These are phyloP conservation scores for Fusarium sp. DNA, from an alignment of 2,329 filamentous ascomycete genomes.

Conservation along the genomic window DNA sequence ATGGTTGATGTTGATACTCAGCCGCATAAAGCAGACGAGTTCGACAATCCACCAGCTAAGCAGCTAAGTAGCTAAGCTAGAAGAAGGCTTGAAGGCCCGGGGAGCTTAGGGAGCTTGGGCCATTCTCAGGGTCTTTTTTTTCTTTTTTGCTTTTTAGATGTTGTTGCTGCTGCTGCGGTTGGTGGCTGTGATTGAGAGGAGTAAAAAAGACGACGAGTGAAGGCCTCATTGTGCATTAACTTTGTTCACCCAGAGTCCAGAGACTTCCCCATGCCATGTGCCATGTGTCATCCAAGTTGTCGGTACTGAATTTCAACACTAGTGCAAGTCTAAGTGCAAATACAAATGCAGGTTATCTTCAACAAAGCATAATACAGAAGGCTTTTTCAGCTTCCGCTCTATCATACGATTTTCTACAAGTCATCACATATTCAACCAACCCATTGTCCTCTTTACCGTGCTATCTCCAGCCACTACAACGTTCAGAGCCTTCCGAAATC, in stretches of 20 bases:
- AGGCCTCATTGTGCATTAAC: not conserved
- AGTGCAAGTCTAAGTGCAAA: not conserved
- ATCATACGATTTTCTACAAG: not conserved
- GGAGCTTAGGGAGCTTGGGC: conserved; percentile 47
- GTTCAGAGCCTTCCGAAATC: conserved; percentile 14
- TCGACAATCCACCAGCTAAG: too few species aligned
- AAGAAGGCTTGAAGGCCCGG: conserved; percentile 7
- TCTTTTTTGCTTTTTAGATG: not conserved
- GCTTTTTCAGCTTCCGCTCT: not conserved
- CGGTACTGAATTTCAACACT: conserved; percentile 7
- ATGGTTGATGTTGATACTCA: conserved; percentile 22
- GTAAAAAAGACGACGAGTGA: not conserved
- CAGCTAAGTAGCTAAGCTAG: too few species aligned
- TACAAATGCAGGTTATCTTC: not conserved
- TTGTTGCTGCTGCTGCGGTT: conserved; percentile 1
- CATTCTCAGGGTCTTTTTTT: conserved; percentile 21
- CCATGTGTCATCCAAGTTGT: conserved; percentile 6
- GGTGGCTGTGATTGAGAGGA: conserved; percentile 13
- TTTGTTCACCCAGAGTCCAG: too few species aligned
- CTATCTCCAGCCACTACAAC: conserved; percentile 13
- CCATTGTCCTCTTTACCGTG: conserved; percentile 7
- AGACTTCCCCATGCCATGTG: too few species aligned
- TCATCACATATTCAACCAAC: conserved; percentile 9
- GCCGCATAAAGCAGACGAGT: conserved; percentile 14
- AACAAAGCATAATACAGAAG: not conserved